These are phyloP conservation scores for Stylonectria norvegica DNA, from an alignment of 2,329 filamentous ascomycete genomes.

Conservation along the genomic window DNA sequence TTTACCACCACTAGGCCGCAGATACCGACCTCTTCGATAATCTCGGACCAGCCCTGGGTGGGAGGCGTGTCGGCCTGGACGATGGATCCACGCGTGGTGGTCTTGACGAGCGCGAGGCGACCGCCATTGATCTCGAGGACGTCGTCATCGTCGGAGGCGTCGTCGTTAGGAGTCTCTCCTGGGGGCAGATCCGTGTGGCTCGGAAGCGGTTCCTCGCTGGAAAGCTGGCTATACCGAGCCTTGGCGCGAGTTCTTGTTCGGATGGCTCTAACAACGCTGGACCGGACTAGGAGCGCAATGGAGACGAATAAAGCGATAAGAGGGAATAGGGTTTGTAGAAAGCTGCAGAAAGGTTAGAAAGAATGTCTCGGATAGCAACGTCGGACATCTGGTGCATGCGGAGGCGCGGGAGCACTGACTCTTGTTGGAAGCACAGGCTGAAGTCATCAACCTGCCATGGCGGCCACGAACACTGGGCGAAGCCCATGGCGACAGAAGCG, in stretches of 20 bases:
- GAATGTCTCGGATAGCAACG: slow-evolving; percentile 8
- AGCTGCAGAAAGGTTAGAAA: slow-evolving; percentile 24
- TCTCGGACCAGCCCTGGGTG: slow-evolving; percentile 66
- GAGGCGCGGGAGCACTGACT: slow-evolving; percentile 50
- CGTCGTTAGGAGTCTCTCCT: slow-evolving; percentile 41
- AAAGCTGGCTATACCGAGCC: slow-evolving; percentile 54
- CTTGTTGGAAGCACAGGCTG: slow-evolving; percentile 59
- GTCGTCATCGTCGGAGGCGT: slow-evolving; percentile 59
- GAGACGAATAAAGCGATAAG: slow-evolving; percentile 68
- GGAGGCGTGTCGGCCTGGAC: slow-evolving; percentile 73
- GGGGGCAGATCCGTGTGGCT: slow-evolving; percentile 53
- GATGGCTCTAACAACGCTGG: slow-evolving; percentile 52
- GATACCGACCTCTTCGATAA: slow-evolving; percentile 73
- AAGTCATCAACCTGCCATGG: slow-evolving; percentile 64
- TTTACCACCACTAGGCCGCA: slow-evolving; percentile 69
- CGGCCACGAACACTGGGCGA: slow-evolving; percentile 55
- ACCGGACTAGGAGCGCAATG: slow-evolving; percentile 59
- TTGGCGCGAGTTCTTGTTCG: slow-evolving; percentile 42
- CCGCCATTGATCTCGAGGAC: slow-evolving; percentile 55
- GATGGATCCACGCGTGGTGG: slow-evolving; percentile 59
- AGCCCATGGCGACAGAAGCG: slow-evolving; percentile 38
- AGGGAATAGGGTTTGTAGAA: slow-evolving; percentile 69
- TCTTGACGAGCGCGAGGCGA: slow-evolving; percentile 56
- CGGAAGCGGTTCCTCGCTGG: slow-evolving; percentile 39
- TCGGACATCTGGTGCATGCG: not conserved